A percentile compares a stretch with the other conserved stretches of the same genome.
These are phyloP conservation scores for Dipodascopsis tothii DNA, from an alignment of 805 yeast species.

Conservation along the genomic window DNA sequence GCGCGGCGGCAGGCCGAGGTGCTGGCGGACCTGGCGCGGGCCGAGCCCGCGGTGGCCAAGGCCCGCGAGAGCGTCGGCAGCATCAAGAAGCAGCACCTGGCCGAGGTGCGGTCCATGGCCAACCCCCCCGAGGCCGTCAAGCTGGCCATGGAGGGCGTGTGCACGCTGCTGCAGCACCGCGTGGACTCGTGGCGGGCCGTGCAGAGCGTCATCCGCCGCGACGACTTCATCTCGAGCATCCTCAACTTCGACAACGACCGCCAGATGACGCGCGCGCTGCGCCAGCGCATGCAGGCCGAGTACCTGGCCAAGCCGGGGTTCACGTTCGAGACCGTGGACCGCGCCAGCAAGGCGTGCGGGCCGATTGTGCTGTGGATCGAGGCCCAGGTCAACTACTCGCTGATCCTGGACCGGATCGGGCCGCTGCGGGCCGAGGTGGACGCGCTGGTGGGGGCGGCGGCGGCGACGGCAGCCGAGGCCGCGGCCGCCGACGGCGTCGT, in stretches of 20 bases:
- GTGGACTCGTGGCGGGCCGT: slow-evolving; percentile 73
- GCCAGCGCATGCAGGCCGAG: slow-evolving; percentile 48
- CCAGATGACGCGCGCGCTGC: slow-evolving; percentile 48
- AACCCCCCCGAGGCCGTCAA: slow-evolving; percentile 88
- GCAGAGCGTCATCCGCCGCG: slow-evolving; percentile 67
- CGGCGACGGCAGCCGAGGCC: slow-evolving; percentile 58
- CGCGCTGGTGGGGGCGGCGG: slow-evolving; percentile 51
- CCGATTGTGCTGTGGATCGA: slow-evolving; percentile 82
- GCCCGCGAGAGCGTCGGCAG: slow-evolving; percentile 88
- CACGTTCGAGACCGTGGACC: slow-evolving; percentile 62
- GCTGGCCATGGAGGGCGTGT: slow-evolving; percentile 78
- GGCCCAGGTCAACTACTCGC: slow-evolving; percentile 77
- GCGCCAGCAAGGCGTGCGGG: slow-evolving; percentile 95
- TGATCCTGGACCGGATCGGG: slow-evolving; percentile 59
- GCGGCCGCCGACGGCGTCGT: slow-evolving; percentile 79
- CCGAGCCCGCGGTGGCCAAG: slow-evolving; percentile 76
- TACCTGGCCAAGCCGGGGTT: slow-evolving; percentile 60
- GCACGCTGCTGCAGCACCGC: slow-evolving; percentile 67
- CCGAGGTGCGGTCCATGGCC: slow-evolving; percentile 80
- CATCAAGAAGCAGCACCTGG: slow-evolving; percentile 83
- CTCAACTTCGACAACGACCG: slow-evolving; percentile 61
- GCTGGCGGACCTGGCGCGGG: slow-evolving; percentile 55
- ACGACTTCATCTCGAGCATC: slow-evolving; percentile 78
- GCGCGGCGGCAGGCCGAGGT: slow-evolving; percentile 48
- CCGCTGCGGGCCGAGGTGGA: slow-evolving; percentile 66